phyloP scores from a whole-genome alignment of 2,329 filamentous ascomycete species.

The Magnaporthiopsis poae region DNA sequence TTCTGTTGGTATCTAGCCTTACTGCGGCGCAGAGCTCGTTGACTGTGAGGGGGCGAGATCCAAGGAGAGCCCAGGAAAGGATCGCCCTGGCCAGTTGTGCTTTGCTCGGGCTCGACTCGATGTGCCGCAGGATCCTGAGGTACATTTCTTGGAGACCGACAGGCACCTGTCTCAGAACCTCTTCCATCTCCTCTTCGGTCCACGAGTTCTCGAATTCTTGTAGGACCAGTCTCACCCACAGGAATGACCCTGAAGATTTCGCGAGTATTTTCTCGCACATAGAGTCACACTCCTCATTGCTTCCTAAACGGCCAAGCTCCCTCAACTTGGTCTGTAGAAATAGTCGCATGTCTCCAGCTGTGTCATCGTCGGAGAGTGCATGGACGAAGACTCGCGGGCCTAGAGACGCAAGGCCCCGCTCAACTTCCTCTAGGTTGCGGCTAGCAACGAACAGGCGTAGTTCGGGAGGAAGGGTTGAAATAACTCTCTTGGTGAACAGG shows the following conservation, averaged over 20 bases:
- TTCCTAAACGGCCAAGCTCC: slow-evolving; percentile 15
- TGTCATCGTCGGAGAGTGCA: slow-evolving; percentile 15
- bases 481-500: slow-evolving; percentile 12
- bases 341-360: slow-evolving; percentile 18
- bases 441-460: slow-evolving; percentile 22
- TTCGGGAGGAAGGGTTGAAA: slow-evolving; percentile 12
- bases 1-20: slow-evolving; percentile 18
- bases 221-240: slow-evolving; percentile 22
- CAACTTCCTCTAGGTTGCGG: slow-evolving; percentile 18
- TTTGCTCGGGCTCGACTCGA: slow-evolving; percentile 15
- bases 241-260: slow-evolving; percentile 22
- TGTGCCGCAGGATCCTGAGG: slow-evolving; percentile 16
- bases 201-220: slow-evolving; percentile 21
- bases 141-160: slow-evolving; percentile 18
- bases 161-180: slow-evolving; percentile 19
- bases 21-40: slow-evolving; percentile 18
- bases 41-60: slow-evolving; percentile 17
- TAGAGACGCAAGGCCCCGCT: slow-evolving; percentile 17
- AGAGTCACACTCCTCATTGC: slow-evolving; percentile 10
- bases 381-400: slow-evolving; percentile 9
- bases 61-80: slow-evolving; percentile 16
- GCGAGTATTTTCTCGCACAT: slow-evolving; percentile 20
- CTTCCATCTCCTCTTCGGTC: slow-evolving; percentile 21
- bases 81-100: slow-evolving; percentile 17
- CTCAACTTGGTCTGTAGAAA: slow-evolving; percentile 14